These are phyloP conservation scores for Apophysomyces ossiformis DNA, from an alignment of 371 early-diverging fungal species.

Conservation along the genomic window DNA sequence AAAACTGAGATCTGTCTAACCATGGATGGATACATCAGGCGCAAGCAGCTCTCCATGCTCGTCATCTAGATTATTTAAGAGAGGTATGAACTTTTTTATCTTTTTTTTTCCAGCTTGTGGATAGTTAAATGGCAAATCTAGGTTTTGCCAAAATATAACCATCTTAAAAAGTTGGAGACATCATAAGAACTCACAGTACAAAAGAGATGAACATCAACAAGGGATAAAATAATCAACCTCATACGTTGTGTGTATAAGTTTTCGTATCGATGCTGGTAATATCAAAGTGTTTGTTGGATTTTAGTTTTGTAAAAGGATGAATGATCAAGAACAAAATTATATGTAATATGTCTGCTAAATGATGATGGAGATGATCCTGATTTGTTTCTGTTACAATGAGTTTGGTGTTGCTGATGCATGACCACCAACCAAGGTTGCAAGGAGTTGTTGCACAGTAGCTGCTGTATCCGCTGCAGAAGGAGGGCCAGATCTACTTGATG, in stretches of 20 bases:
- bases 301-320: too few relatives aligned
- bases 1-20: not conserved
- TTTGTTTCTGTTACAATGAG: not conserved
- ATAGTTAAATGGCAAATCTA: conserved; percentile 13
- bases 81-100: conserved; percentile 36
- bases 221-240: too few relatives aligned
- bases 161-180: conserved; percentile 50
- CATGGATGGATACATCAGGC: conserved; percentile 30
- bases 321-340: not conserved
- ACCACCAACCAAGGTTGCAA: not conserved
- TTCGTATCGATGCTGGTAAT: too few relatives aligned
- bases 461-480: not conserved
- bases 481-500: not conserved
- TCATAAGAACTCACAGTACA: not conserved
- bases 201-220: not conserved
- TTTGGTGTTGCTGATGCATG: not conserved
- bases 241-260: too few relatives aligned
- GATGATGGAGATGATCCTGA: not conserved
- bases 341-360: not conserved
- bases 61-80: conserved; percentile 77
- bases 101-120: too few relatives aligned
- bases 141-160: conserved; percentile 69
- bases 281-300: too few relatives aligned
- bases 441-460: conserved; percentile 5
- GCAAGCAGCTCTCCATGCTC: conserved; percentile 63